Conservation (phyloP, 805 yeast species). For the Tetrapisispora arboricola region DNA sequence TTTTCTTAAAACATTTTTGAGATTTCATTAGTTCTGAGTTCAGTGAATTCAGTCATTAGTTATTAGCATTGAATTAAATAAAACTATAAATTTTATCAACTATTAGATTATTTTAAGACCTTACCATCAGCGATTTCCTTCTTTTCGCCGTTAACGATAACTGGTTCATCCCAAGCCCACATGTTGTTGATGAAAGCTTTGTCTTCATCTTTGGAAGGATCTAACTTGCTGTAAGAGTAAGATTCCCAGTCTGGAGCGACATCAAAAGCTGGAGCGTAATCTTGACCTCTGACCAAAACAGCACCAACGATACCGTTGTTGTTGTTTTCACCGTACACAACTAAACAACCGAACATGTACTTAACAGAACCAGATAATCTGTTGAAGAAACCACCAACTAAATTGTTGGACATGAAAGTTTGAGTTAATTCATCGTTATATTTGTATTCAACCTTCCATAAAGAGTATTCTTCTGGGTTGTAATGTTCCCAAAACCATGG, state of each 20-base stretch:
- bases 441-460: conserved; percentile 92
- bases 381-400: conserved; percentile 96
- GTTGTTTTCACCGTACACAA: conserved; percentile 98
- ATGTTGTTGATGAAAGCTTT: conserved; percentile 76
- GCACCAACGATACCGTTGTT: conserved; percentile 95
- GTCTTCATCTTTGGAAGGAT: conserved; percentile 66
- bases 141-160: conserved; percentile 64
- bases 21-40: too few relatives aligned
- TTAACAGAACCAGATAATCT: conserved; percentile 87
- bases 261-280: conserved; percentile 79
- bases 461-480: conserved; percentile 87
- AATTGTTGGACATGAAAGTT: conserved; percentile 97
- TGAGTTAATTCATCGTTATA: conserved; percentile 95
- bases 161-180: conserved; percentile 99
- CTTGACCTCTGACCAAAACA: conserved; percentile 93
- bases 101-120: conserved; percentile 65
- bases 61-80: too few relatives aligned
- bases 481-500: conserved; percentile 98
- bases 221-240: conserved; percentile 73
- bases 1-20: too few relatives aligned
- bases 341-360: conserved; percentile 86
- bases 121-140: conserved; percentile 95
- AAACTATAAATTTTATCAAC: background rate
- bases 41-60: too few relatives aligned
- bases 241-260: conserved; percentile 99